Base-by-base conservation (phyloP, 306 rosid species). In the Gynostemma pentaphyllum region DNA sequence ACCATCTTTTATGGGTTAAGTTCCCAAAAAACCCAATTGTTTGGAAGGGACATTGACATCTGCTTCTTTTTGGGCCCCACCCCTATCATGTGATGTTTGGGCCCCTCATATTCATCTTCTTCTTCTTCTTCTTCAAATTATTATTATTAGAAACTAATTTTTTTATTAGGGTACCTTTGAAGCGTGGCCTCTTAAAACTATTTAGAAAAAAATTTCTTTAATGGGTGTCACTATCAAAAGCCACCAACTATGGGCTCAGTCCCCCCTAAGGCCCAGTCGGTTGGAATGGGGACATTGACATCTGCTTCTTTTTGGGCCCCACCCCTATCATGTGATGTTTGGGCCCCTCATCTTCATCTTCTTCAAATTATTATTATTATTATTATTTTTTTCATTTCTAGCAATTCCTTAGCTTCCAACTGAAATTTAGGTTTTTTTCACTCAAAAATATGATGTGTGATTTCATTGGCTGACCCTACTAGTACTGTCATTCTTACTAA, bases 1-100 rank as follows among this genome's bases (percentile, higher is more conserved):
- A 78, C 76, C 75, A 74, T 69, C 74, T n/a, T n/a, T n/a, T 76
- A 46, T 78, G 85, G 87, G 80, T 81, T 68, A 67, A 45, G 15
- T 21, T 44, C 32, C 28, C 0, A n/a, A 13, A 12, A 13, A 82
- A 82, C 80, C 85, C 83, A 83, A 76, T 75, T 79, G 73, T 82
- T 74, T 72, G 77, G 84, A 76, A 39, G 55, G 51, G 76, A 75
- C 85, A 79, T 48, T 41, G 11, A 59, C 64, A 34, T 37, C 18
- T 47, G 46, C 26, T 36, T 37, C 48, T 37, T 11, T 1, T 52
- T 56, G 63, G 63, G 45, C 47, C 59, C 54, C 21, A 70, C 76
- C n/a, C n/a, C 15, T 42, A 27, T 63, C 76, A 68, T 41, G 77
- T 63, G 74, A 5, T 47, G 0, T 5, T 59, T 44, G 74, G 82